These are phyloP conservation scores for Linaria vulgaris DNA, from an alignment of 257 asterid genomes.

Conservation along the genomic window DNA sequence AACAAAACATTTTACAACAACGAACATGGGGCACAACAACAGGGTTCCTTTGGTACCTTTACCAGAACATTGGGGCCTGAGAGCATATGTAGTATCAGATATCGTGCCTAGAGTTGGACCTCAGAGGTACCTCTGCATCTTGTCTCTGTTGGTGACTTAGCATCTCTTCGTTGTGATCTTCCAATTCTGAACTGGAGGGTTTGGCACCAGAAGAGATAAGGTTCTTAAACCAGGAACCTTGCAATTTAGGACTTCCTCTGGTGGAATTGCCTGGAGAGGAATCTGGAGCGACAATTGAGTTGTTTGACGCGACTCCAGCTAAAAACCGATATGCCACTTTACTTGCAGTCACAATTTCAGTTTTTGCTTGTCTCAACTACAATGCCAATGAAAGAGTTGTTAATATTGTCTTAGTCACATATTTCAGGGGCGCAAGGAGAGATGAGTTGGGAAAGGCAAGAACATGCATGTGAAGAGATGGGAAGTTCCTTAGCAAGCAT, in stretches of 20 bases:
- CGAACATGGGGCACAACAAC: no score
- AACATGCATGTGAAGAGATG: no score
- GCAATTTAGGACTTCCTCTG: constrained; percentile 70
- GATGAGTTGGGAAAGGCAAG: no score
- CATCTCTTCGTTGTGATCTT: constrained; percentile 13
- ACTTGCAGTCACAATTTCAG: constrained; percentile 86
- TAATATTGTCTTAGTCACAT: no score
- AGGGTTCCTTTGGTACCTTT: no score
- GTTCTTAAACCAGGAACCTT: constrained; percentile 79
- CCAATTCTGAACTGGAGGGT: constrained; percentile 71
- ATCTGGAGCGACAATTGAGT: constrained; percentile 44
- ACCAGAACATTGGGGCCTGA: neutral
- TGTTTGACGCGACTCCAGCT: constrained; percentile 75
- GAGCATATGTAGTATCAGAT: constrained; percentile 15
- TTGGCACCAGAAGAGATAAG: constrained; percentile 58
- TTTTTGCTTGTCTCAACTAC: constrained; percentile 95
- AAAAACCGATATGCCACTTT: constrained; percentile 84
- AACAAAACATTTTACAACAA: no score
- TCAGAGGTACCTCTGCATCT: constrained; percentile 44
- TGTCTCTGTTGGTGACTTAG: neutral
- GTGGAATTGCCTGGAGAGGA: constrained; percentile 39
- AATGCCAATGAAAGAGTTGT: neutral
- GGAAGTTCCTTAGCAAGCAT: no score
- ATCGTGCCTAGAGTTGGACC: constrained; percentile 32
- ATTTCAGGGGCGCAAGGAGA: no score